Evolutionary conservation across 306 rosid genomes (phyloP), one percentile per base, ranked within the genome.

Genomic region (Canavalia gladiata): DNA sequence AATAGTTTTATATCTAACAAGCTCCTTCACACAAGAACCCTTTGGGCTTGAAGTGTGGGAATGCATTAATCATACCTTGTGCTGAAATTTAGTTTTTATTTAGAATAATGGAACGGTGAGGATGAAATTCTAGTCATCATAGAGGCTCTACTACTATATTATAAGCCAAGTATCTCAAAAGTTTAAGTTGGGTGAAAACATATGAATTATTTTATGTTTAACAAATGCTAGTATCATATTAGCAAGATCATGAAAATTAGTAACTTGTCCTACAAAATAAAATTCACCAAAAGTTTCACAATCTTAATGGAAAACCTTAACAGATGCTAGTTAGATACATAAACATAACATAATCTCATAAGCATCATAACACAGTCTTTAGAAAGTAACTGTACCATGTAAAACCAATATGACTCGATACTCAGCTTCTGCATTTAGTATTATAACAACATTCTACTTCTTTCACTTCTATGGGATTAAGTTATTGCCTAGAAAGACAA

Each of bases 121-220:
- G 47, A 30, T 43, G 1, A 29, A 31, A 75, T 52, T 59, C 47
- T 46, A n/a, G 60, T 45, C 60, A 10, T 45, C 18, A 4, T 59
- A 45, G 31, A 59, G 64, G 52, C 57, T 58, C 37, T 60, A 60
- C 2, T 46, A 29, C 46, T 59, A 31, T 75, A 37, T 60, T 59
- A 59, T 45, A 70, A 31, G 55, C 41, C 11, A 35, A 64, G 28
- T 41, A 65, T 41, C 49, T 6, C 41, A 62, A 11, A 35, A 5
- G 18, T n/a, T 63, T 37, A 41, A 11, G 47, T 34, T 39, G 4
- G 31, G 31, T 64, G 31, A 64, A 39, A 37, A 12, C 31, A 13
- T 42, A 13, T 39, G 70, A 39, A 37, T 12, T 33, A 9, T 59
- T 58, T 62, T 12, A 35, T 34, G 34, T 62, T 9, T 4, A 18